Percentiles rank a stretch among this genome's conserved stretches.
phyloP scores from a whole-genome alignment of 2,329 filamentous ascomycete species.

The Calonectria leucothoes region DNA sequence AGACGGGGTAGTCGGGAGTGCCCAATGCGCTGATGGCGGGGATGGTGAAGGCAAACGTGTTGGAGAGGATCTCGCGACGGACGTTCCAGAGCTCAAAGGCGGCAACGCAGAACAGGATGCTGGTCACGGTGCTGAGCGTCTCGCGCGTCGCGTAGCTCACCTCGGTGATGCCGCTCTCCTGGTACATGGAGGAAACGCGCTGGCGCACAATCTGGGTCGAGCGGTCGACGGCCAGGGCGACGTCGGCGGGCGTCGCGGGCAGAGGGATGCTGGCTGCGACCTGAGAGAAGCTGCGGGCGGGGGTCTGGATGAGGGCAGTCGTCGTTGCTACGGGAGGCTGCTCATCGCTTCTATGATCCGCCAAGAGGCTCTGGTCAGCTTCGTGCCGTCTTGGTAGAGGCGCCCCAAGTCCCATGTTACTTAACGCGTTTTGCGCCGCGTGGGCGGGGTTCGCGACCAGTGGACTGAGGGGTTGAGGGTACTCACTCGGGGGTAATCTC shows the following conservation, averaged over 20 bases:
- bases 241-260: slow-evolving; percentile 82
- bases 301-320: slow-evolving; percentile 60
- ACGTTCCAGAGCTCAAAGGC: slow-evolving; percentile 78
- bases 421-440: slow-evolving; percentile 22
- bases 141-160: slow-evolving; percentile 75
- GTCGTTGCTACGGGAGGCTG: slow-evolving; percentile 49
- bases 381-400: background rate
- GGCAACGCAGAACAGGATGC: slow-evolving; percentile 76
- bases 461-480: slow-evolving; percentile 4
- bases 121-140: slow-evolving; percentile 76
- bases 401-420: slow-evolving; percentile 11
- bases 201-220: slow-evolving; percentile 74
- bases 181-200: slow-evolving; percentile 72
- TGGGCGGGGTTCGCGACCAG: slow-evolving; percentile 22
- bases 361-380: slow-evolving; percentile 28
- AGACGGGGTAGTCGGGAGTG: slow-evolving; percentile 70
- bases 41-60: slow-evolving; percentile 78
- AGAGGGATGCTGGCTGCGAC: slow-evolving; percentile 74
- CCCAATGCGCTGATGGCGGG: slow-evolving; percentile 69
- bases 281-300: slow-evolving; percentile 64
- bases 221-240: slow-evolving; percentile 81
- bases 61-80: slow-evolving; percentile 76
- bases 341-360: slow-evolving; percentile 43
- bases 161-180: slow-evolving; percentile 74
- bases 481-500: slow-evolving; percentile 61